Conservation (phyloP, 2,329 filamentous ascomycete genomes). For the Phyllosticta citriasiana region DNA sequence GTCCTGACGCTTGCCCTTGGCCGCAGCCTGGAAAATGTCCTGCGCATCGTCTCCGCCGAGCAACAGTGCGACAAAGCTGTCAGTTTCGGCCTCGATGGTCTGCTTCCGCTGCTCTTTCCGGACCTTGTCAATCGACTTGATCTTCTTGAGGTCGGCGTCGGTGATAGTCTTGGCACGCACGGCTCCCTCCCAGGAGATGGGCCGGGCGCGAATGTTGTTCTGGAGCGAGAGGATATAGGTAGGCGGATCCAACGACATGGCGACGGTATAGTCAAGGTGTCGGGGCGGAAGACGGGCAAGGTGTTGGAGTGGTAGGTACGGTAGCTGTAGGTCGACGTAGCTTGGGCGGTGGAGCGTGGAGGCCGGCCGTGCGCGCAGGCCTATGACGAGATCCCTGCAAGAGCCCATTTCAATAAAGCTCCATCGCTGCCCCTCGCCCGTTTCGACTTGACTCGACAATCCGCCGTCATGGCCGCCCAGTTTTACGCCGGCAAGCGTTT, state of each 20-base stretch:
- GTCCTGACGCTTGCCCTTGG: constrained; percentile 67
- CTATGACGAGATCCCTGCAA: constrained; percentile 11
- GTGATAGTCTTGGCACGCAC: constrained; percentile 89
- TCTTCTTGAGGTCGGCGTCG: constrained; percentile 87
- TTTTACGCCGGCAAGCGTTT: constrained; percentile 60
- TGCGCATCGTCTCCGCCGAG: constrained; percentile 56
- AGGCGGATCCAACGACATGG: constrained; percentile 85
- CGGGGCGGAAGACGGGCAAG: neutral
- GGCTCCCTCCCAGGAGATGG: constrained; percentile 96
- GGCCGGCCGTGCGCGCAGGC: constrained; percentile 3
- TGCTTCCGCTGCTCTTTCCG: constrained; percentile 83
- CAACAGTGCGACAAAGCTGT: constrained; percentile 71
- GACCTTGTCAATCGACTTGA: constrained; percentile 93
- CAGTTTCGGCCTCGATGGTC: constrained; percentile 67
- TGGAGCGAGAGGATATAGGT: constrained; percentile 81
- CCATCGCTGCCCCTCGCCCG: neutral
- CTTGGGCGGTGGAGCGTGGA: constrained; percentile 10
- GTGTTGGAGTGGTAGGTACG: neutral
- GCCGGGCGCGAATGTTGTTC: constrained; percentile 92
- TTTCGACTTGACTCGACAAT: neutral
- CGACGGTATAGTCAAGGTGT: constrained; percentile 12
- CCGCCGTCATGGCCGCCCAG: constrained; percentile 7
- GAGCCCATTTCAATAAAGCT: neutral
- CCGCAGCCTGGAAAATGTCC: constrained; percentile 70
- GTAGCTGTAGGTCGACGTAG: constrained; percentile 8